A percentile compares a stretch with the other conserved stretches of the same genome.
Conservation (phyloP, 345 rosid species). For the Cardamine occulta region DNA sequence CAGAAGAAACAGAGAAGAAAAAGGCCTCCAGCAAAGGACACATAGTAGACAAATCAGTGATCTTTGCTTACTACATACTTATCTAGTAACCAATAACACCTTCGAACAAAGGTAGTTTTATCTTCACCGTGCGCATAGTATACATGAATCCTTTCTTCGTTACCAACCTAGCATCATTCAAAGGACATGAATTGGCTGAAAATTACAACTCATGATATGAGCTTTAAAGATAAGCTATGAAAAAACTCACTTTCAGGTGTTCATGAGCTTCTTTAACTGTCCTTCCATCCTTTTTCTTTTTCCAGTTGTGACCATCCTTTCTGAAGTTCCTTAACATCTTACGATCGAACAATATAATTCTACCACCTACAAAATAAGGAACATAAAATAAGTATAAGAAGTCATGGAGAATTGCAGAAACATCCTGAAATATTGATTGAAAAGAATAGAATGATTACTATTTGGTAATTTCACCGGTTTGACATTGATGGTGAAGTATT, state of each 20-base stretch:
- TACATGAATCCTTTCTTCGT: conserved; percentile 96
- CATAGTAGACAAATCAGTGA: conserved; percentile 18
- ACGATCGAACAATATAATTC: conserved; percentile 76
- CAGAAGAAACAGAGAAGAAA: conserved; percentile 1
- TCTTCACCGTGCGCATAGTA: conserved; percentile 98
- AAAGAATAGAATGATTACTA: conserved; percentile 51
- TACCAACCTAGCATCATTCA: conserved; percentile 65
- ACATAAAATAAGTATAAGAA: conserved; percentile 12
- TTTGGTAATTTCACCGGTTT: conserved; percentile 83
- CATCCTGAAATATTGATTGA: background rate
- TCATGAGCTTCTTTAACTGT: conserved; percentile 99
- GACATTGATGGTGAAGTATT: conserved; percentile 70
- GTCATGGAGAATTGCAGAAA: background rate
- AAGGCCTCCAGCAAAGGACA: conserved; percentile 9
- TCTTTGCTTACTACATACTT: conserved; percentile 63
- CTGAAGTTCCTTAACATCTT: conserved; percentile 98
- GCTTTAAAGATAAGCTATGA: background rate
- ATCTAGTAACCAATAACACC: conserved; percentile 99
- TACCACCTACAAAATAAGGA: conserved; percentile 63
- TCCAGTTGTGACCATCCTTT: conserved; percentile 98
- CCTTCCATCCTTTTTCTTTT: conserved; percentile 98
- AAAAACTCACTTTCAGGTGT: conserved; percentile 78
- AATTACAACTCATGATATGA: conserved; percentile 1
- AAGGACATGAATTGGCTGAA: background rate
- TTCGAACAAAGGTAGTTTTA: conserved; percentile 88